These are phyloP conservation scores for Fusarium agapanthi DNA, from an alignment of 2,329 filamentous ascomycete genomes.

Conservation along the genomic window DNA sequence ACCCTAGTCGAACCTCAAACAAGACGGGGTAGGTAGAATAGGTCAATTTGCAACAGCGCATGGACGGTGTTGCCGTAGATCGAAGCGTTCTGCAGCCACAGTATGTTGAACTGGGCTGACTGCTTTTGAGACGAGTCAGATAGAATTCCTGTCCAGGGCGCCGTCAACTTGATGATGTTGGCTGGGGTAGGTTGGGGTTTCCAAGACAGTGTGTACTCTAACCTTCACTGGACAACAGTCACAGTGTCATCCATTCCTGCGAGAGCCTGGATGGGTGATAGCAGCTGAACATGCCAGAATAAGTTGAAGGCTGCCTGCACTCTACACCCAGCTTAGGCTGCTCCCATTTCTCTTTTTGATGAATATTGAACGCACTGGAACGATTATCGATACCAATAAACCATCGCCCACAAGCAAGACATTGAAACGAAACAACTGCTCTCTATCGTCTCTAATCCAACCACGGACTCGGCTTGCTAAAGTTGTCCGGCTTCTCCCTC, in stretches of 20 bases:
- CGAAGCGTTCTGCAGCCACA: neutral
- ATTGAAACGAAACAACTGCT: conserved; percentile 36
- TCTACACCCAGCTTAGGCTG: conserved; percentile 1
- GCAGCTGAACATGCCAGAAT: conserved; percentile 15
- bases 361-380: neutral
- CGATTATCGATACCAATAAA: neutral
- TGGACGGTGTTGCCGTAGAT: neutral
- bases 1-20: conserved; percentile 39
- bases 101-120: neutral
- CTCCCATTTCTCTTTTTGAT: neutral
- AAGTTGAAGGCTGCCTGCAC: conserved; percentile 24
- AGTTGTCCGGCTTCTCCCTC: conserved; percentile 11
- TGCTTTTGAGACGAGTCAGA: conserved; percentile 1
- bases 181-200: conserved; percentile 20
- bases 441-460: conserved; percentile 16
- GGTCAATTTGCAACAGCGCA: neutral
- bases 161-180: neutral
- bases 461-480: conserved; percentile 14
- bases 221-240: conserved; percentile 1
- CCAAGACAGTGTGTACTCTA: neutral
- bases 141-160: conserved; percentile 27
- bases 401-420: neutral
- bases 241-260: conserved; percentile 27
- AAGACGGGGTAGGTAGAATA: conserved; percentile 24
- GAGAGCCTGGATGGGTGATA: conserved; percentile 12